Evolutionary conservation across 805 yeast species (phyloP).

Genomic region (Barnettozyma pratensis): DNA sequence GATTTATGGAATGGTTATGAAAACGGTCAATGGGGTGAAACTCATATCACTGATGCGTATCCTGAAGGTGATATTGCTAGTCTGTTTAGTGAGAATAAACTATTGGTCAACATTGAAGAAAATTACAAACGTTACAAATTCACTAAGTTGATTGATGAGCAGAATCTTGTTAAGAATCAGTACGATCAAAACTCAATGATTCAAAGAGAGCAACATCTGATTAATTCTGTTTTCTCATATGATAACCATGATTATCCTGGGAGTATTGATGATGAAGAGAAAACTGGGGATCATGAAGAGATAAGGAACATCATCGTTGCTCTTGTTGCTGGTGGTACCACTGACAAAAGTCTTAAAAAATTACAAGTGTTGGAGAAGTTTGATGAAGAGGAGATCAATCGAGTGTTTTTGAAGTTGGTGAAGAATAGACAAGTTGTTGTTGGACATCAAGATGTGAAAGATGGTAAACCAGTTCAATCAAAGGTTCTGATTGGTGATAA

Average conservation of each 20-base stretch:
- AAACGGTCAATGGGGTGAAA: constrained; percentile 2
- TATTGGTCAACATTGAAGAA: constrained; percentile 36
- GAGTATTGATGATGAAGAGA: background rate
- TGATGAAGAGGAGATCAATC: constrained; percentile 44
- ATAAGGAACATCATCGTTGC: constrained; percentile 31
- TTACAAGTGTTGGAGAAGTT: constrained; percentile 33
- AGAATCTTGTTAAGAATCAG: constrained; percentile 28
- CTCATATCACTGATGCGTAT: background rate
- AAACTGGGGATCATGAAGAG: constrained; percentile 16
- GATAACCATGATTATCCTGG: constrained; percentile 5
- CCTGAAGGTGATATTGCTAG: background rate
- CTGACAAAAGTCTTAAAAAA: constrained; percentile 23
- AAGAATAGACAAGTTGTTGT: constrained; percentile 49
- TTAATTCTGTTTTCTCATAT: constrained; percentile 40
- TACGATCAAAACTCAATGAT: constrained; percentile 61
- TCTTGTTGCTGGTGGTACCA: constrained; percentile 25
- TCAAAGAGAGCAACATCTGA: constrained; percentile 56
- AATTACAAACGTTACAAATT: constrained; percentile 45
- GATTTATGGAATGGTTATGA: constrained; percentile 63
- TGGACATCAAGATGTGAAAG: constrained; percentile 12
- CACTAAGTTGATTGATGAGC: constrained; percentile 25
- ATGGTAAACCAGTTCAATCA: background rate
- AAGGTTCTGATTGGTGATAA: constrained; percentile 22
- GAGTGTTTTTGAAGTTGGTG: constrained; percentile 36
- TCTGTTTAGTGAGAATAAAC: constrained; percentile 16